Evolutionary conservation across 2,329 filamentous ascomycete genomes (phyloP).

Genomic region (Hymenoscyphus fructigenus): DNA sequence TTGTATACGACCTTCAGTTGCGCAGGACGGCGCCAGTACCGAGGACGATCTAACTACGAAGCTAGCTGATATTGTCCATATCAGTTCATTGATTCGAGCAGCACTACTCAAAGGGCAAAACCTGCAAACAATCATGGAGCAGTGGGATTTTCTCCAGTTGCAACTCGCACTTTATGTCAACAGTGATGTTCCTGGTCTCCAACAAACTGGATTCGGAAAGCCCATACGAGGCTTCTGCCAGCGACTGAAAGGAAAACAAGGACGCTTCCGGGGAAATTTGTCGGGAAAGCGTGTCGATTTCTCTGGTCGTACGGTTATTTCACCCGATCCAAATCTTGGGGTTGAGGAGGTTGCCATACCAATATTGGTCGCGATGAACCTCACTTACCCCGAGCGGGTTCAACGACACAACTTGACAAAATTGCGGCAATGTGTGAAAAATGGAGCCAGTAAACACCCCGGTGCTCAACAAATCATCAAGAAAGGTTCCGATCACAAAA

Average conservation of each 20-base stretch:
- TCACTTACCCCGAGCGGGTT: slow-evolving; percentile 91
- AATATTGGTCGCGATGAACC: slow-evolving; percentile 86
- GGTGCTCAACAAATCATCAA: slow-evolving; percentile 83
- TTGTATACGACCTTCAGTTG: slow-evolving; percentile 89
- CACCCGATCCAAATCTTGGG: slow-evolving; percentile 89
- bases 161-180: slow-evolving; percentile 98
- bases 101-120: slow-evolving; percentile 81
- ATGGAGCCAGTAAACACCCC: slow-evolving; percentile 77
- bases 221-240: slow-evolving; percentile 92
- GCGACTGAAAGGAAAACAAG: slow-evolving; percentile 93
- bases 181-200: slow-evolving; percentile 90
- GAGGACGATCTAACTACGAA: slow-evolving; percentile 97
- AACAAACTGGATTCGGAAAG: slow-evolving; percentile 83
- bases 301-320: slow-evolving; percentile 95
- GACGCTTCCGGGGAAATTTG: slow-evolving; percentile 92
- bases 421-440: slow-evolving; percentile 69
- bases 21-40: slow-evolving; percentile 88
- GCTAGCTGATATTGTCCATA: slow-evolving; percentile 92
- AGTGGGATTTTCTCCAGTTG: slow-evolving; percentile 95
- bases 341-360: slow-evolving; percentile 95
- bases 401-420: slow-evolving; percentile 84
- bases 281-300: slow-evolving; percentile 99
- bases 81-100: slow-evolving; percentile 82
- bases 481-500: slow-evolving; percentile 66
- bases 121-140: slow-evolving; percentile 89